Base-by-base conservation (phyloP, 805 yeast genomes). In the Ogataea sp. region DNA sequence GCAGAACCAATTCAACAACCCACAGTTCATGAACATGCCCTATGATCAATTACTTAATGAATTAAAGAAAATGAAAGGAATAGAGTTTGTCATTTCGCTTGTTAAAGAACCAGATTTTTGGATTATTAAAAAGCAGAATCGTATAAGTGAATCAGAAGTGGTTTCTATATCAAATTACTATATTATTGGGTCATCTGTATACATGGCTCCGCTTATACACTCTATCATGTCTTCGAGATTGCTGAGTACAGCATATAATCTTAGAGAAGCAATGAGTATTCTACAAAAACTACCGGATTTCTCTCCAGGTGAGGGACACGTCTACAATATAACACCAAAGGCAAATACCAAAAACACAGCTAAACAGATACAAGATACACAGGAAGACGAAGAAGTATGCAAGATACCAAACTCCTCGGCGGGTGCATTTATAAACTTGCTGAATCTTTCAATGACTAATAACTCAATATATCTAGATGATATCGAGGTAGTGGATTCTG, bases 91-190 rank as follows among this genome's bases (percentile, higher is more conserved):
- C 2, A 70, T 93, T 7, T 79, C 79, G 0, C 67, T 73, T 44
- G 77, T 80, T 2, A 66, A 87, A 31, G 97, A 89, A 49, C 97
- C 97, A 0, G 96, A 87, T 51, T 76, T 87, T 48, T 93, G 97
- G 97, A 71, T 90, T 21, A 75, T 90, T 9, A 70, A 94, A 41
- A 88, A 89, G 54, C 97, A 90, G 56, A 63, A 75, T 34, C 64
- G 97, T 24, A 45, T 69, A 4, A 62, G 71, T 27, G 75, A 79
- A 6, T 65, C 65, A 11, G 73, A 69, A 26, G 71, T 72, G 2
- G 60, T 67, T 20, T 68, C 80, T 0, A 51, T 85, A 10, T 78
- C 85, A 23, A 94, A 87, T 47, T 90, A 84, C 61, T 90, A 85
- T 58, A 81, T 90, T 35, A 78, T 88, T 31, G 96, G 96, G 4